Evolutionary conservation across 352 stramenopile species (phyloP), one percentile per base, ranked within the genome.

Genomic region (Globisporangium cederbergense): DNA sequence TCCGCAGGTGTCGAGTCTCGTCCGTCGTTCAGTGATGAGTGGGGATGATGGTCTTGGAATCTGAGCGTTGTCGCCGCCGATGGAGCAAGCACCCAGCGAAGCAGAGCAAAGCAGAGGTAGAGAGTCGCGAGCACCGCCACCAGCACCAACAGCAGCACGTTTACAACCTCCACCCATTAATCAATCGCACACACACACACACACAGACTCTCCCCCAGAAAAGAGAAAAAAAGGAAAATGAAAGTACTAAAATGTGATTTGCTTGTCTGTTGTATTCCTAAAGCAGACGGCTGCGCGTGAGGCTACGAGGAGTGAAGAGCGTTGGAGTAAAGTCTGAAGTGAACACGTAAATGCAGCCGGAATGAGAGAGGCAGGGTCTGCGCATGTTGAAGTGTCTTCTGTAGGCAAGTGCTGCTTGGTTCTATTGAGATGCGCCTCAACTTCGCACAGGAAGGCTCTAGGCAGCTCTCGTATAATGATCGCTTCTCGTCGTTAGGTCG

Each of bases 161-260:
- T 46, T 32, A 46, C n/a, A 46, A 45, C 32, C 10, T 42, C 30
- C 52, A 40, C 16, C 28, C 36, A 42, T 42, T 42, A 42, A 22
- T 40, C 50, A 43, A 52, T 30, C 20, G 20, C 18, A 30, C 46
- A n/a, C 30, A 43, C 32, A 58, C 51, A 58, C 51, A 36, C 32
- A 36, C 4, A 36, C 4, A 42, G 52, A 58, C 52, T 34, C 52
- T 25, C 38, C 52, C 4, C 52, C 25, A 11, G 13, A 40, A n/a
- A 40, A 58, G 4, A n/a, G 20, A 8, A 36, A 58, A 4, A 58
- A 30, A 45, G 43, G 52, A 58, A 58, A 58, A 58, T 58, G 52
- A 58, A 58, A 58, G 52, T 58, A 58, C 52, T 46, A 58, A 58
- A 58, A 45, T 46, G 30, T 40, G 52, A 46, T 32, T 25, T 40